Base-by-base conservation (phyloP, 1,139 yeast species). In the Hansenula lynferdii region DNA sequence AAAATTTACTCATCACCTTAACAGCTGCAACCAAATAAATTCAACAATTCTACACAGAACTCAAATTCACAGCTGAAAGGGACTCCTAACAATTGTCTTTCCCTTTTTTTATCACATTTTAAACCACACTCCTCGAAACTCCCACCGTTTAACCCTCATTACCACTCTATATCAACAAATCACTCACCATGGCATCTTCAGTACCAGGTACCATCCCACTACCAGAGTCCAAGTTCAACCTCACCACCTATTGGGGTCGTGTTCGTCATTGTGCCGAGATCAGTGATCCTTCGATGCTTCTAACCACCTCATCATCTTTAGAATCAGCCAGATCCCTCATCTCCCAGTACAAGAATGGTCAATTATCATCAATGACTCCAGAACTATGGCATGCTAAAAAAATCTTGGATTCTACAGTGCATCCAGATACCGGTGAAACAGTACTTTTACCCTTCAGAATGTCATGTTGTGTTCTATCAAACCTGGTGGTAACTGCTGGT, bases 351-450 rank as follows among this genome's bases (percentile, higher is more conserved):
- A 78, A 78, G 41, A 79, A 80, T 52, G 95, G 96, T 15, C 72
- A 73, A 20, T 58, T 70, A 33, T 60, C 68, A 29, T 51, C 52
- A 15, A 80, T 89, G 77, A 78, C 84, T 3, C 90, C 95, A 3
- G 86, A 80, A 40, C 70, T 92, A 40, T 92, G 98, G 98, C 69
- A 76, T 39, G 95, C 96, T 11, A 92, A 92, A 64, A 79, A 77
- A 60, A 70, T 85, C 20, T 70, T 90, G 53, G 97, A 89, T 60
- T 85, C 96, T 1, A 79, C 96, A 0, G 75, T 87, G 34, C 97
- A 90, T 59, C 97, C 97, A 31, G 98, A 92, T 58, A 92, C 95
- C 3, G 97, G 97, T 1, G 92, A 86, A 54, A 84, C 95, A 3
- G 97, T 92, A 9, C 58, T 86, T 29, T 69, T 92, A 42, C 98